Base-by-base conservation (phyloP, 768 basidiomycete genomes). In the Lyophyllum atratum region DNA sequence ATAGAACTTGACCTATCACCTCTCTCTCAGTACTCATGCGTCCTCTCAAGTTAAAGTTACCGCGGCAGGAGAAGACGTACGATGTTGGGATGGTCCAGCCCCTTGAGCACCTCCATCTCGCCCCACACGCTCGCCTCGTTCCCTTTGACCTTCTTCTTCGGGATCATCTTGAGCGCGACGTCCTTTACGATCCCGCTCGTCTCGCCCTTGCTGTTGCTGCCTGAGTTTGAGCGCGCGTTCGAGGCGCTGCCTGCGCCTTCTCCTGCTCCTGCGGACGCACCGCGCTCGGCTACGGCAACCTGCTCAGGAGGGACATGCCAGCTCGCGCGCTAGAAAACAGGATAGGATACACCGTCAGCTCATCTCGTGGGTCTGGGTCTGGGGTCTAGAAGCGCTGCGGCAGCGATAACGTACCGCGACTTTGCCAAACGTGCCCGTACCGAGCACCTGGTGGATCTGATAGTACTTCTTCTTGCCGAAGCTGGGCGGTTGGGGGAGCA, bases 141-240 rank as follows among this genome's bases (percentile, higher is more conserved):
- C 10, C 92, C 91, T 70, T 93, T 94, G 52, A 97, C 93, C 64
- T 92, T 92, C 75, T 96, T 95, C 83, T 98, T 98, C 5, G 90
- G 81, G 55, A 99, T 97, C 57, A 95, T 83, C 75, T 97, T 97
- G 63, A 90, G 74, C 5, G 92, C 92, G 2, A 94, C 92, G 5
- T 91, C 89, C 67, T 91, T 87, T 15, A 75, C 81, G 15, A 83
- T 64, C 1, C 75, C 72, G 59, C 59, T 71, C 61, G 39, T 59
- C 44, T 59, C 59, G n/a, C 54, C 58, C 24, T 54, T 53, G 19
- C 28, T 43, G 11, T 59, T 50, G n/a, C 7, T 49, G 29, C n/a
- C 5, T 37, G 34, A 6, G 34, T 15, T 15, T 15, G 34, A 7
- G 3, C 11, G 17, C 34, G 6, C 6, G 6, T 15, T 15, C 11